Base-by-base conservation (phyloP, 768 basidiomycete genomes). In the Podaxis sp. region DNA sequence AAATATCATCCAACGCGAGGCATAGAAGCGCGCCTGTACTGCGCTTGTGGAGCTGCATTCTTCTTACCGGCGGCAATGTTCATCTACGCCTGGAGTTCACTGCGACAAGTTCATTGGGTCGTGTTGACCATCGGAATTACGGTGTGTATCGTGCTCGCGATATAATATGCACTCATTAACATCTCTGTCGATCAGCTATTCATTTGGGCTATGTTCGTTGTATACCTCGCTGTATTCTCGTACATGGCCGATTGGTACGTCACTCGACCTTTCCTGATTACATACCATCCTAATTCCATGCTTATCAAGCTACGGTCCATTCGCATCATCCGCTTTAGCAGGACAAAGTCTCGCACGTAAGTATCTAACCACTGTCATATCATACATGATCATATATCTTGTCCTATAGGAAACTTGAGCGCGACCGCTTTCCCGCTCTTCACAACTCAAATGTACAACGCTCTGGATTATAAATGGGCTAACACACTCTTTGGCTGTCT, bases 81-180 rank as follows among this genome's bases (percentile, higher is more conserved):
- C 73, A 84, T 91, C 37, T 93, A 87, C 66, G 89, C 87, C 0
- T 91, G 88, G 85, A 84, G 86, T 2, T 83, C 85, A n/a, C 82
- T 77, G 63, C 58, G 79, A 0, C 66, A 66, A 13, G 77, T 90
- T 2, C 82, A 79, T 60, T 92, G 90, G 90, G 83, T 87, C 40
- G 84, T 74, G 0, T 78, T 83, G 24, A 77, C 77, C 17, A 79
- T 89, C 30, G 89, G 83, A 2, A 79, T 89, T 12, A 72, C 70
- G 13, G 77, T 77, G 67, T 5, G 75, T 64, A 24, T 15, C 38
- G 30, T 12, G 7, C 26, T 6, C 24, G 8, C 20, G 26, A n/a
- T 30, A 17, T 4, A 28, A 5, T 40, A 11, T 28, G 37, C 20
- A 24, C 17, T 11, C 37, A n/a, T 17, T 46, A 17, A 46, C 7